Conservation (phyloP, 768 basidiomycete genomes). For the Erythrobasidium yunnanense region DNA sequence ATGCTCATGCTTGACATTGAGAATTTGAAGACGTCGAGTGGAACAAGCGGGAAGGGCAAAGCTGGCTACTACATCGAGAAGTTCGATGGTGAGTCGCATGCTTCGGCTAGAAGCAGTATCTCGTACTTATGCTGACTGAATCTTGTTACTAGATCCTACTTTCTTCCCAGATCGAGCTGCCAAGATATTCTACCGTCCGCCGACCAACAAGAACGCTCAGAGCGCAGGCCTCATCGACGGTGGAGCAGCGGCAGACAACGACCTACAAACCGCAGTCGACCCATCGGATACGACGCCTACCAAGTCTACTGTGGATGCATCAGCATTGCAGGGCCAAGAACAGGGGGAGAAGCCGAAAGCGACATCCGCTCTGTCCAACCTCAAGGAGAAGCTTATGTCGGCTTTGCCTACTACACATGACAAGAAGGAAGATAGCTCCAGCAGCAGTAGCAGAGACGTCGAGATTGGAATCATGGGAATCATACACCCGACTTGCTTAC, state of each 20-base stretch:
- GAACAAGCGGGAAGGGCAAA: constrained; percentile 49
- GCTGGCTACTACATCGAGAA: constrained; percentile 89
- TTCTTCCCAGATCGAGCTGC: constrained; percentile 95
- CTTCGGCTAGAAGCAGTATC: neutral
- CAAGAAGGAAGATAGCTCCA: constrained; percentile 27
- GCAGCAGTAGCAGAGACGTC: constrained; percentile 46
- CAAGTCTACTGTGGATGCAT: neutral
- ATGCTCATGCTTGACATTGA: constrained; percentile 95
- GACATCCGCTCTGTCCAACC: constrained; percentile 37
- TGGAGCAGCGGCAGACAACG: constrained; percentile 33
- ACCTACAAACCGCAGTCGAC: constrained; percentile 15
- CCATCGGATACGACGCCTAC: constrained; percentile 17
- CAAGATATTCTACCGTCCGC: constrained; percentile 69
- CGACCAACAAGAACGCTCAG: constrained; percentile 39
- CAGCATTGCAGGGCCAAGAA: neutral
- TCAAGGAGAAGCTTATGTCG: constrained; percentile 47
- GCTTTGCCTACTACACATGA: constrained; percentile 42
- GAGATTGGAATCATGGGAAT: constrained; percentile 84
- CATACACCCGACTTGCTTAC: constrained; percentile 79
- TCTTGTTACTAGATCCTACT: constrained; percentile 56
- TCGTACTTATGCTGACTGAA: neutral
- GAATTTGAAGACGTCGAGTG: constrained; percentile 48
- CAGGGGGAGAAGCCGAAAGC: neutral
- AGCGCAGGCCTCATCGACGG: constrained; percentile 31
- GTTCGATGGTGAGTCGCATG: constrained; percentile 55